Evolutionary conservation across 2,329 filamentous ascomycete genomes (phyloP).

Genomic region (Aspergillus texensis): DNA sequence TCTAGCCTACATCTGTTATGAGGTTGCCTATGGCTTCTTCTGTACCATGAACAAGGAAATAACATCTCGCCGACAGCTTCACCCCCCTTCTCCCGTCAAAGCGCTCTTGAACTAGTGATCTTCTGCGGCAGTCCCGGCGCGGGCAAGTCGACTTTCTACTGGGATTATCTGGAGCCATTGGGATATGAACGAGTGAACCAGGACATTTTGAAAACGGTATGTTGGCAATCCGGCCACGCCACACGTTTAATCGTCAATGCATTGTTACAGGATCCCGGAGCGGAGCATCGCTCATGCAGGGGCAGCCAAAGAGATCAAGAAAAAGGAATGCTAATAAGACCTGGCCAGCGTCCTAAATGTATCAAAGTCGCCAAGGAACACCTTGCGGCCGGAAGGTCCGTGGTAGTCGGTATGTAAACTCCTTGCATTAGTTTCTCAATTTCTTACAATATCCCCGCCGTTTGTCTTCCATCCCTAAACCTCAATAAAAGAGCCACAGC

Average conservation of each 20-base stretch:
- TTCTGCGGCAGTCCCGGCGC: constrained; percentile 88
- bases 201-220: constrained; percentile 75
- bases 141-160: constrained; percentile 91
- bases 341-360: constrained; percentile 59
- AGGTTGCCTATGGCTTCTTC: not conserved
- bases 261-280: not conserved
- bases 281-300: not conserved
- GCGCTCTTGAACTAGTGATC: constrained; percentile 73
- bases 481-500: not conserved
- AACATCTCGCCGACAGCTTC: constrained; percentile 18
- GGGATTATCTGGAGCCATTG: constrained; percentile 72
- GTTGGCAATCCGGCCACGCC: constrained; percentile 7
- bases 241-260: constrained; percentile 1
- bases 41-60: constrained; percentile 2
- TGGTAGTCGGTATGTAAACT: constrained; percentile 71
- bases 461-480: not conserved
- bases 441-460: constrained; percentile 11
- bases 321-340: constrained; percentile 5
- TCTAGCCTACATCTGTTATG: not conserved
- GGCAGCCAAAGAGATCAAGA: not conserved
- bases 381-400: constrained; percentile 66
- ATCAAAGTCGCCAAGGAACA: constrained; percentile 71
- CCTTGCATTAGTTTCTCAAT: constrained; percentile 23
- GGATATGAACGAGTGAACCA: constrained; percentile 88
- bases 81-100: constrained; percentile 58